Evolutionary conservation across 2,329 filamentous ascomycete species (phyloP).

Genomic region (Neocucurbitaria cava): DNA sequence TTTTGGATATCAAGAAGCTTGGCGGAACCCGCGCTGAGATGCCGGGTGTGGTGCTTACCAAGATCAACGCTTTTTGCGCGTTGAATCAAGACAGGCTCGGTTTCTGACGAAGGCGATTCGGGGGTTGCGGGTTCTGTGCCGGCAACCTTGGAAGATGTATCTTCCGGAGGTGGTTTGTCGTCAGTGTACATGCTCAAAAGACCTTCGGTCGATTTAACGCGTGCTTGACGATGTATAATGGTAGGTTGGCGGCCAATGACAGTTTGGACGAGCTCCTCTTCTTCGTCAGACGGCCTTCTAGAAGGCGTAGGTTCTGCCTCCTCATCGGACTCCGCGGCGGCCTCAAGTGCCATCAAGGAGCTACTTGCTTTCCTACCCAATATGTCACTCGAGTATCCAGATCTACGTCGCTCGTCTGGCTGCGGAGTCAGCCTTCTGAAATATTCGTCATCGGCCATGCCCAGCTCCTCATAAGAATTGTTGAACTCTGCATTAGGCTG

Average conservation of each 20-base stretch:
- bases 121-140: constrained; percentile 34
- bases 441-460: constrained; percentile 75
- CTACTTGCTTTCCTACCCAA: constrained; percentile 51
- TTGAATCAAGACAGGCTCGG: constrained; percentile 52
- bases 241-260: constrained; percentile 65
- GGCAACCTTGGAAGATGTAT: constrained; percentile 42
- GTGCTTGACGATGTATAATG: constrained; percentile 66
- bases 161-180: constrained; percentile 32
- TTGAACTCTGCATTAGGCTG: constrained; percentile 61
- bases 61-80: constrained; percentile 76
- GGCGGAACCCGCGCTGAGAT: constrained; percentile 80
- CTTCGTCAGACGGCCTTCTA: constrained; percentile 28
- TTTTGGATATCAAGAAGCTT: constrained; percentile 70
- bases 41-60: constrained; percentile 69
- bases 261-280: constrained; percentile 57
- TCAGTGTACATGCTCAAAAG: constrained; percentile 61
- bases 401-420: constrained; percentile 52
- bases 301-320: constrained; percentile 30
- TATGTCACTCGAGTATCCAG: constrained; percentile 32
- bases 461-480: constrained; percentile 70
- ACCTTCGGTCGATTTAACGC: constrained; percentile 68
- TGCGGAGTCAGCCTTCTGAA: constrained; percentile 63
- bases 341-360: constrained; percentile 51
- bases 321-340: constrained; percentile 52
- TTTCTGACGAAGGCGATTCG: constrained; percentile 42